Conservation (phyloP, 495 filamentous ascomycete species). For the Pseudomonodictys pantanalensis region DNA sequence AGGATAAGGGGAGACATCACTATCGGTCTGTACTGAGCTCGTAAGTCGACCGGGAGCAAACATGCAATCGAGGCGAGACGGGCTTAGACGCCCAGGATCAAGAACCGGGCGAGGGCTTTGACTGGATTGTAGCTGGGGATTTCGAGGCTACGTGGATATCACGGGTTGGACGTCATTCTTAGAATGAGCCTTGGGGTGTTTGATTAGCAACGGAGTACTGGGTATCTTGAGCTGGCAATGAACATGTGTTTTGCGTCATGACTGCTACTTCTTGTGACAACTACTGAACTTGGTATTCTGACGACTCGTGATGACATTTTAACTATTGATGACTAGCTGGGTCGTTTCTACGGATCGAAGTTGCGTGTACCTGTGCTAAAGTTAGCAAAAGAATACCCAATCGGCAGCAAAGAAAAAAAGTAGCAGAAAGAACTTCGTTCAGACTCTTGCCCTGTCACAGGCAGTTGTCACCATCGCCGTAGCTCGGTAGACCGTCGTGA, state of each 20-base stretch:
- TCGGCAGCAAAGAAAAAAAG: not conserved
- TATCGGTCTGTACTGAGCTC: slow-evolving; percentile 29
- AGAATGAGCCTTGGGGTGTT: not conserved
- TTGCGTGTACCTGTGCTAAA: not conserved
- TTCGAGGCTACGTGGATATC: not conserved
- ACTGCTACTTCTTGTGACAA: not conserved
- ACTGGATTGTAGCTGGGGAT: not conserved
- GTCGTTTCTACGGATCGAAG: not conserved
- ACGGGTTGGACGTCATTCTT: not conserved
- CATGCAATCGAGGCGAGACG: not conserved
- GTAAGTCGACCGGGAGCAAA: not conserved
- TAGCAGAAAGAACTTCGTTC: not conserved
- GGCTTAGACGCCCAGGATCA: not conserved
- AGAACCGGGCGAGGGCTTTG: too few relatives aligned
- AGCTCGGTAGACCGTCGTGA: slow-evolving; percentile 99
- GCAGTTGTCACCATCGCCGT: slow-evolving; percentile 84
- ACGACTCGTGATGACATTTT: too few relatives aligned
- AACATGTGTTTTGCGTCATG: not conserved
- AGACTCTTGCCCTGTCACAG: slow-evolving; percentile 72
- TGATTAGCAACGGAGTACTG: not conserved
- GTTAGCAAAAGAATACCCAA: not conserved
- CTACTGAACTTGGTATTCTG: too few relatives aligned
- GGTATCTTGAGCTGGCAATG: not conserved
- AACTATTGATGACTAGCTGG: too few relatives aligned
- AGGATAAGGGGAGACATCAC: slow-evolving; percentile 47